Conservation (phyloP, 345 rosid species). For the Hibiscus mutabilis region DNA sequence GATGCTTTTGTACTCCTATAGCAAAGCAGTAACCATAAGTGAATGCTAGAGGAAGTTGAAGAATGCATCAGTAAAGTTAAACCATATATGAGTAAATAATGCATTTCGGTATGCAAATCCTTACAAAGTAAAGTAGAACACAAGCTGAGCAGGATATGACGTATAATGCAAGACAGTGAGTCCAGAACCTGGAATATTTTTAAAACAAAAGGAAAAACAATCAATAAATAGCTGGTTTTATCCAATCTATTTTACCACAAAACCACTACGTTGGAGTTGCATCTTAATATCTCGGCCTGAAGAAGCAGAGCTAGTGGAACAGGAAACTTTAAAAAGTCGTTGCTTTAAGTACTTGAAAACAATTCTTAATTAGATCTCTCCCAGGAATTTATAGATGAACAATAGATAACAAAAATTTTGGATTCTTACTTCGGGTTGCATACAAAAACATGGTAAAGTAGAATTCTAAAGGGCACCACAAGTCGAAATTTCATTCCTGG, state of each 20-base stretch:
- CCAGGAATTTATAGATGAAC: not conserved
- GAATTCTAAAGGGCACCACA: not conserved
- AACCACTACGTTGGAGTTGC: not conserved
- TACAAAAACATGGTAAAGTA: not conserved
- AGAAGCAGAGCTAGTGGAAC: not conserved
- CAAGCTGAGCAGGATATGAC: conserved; percentile 67
- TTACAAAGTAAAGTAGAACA: conserved; percentile 82
- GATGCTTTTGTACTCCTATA: conserved; percentile 73
- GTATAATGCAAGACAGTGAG: conserved; percentile 78
- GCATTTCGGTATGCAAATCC: conserved; percentile 23
- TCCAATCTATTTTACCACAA: conserved; percentile 5
- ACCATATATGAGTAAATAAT: conserved; percentile 6
- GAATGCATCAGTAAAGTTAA: not conserved
- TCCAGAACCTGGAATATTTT: conserved; percentile 70
- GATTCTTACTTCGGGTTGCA: not conserved
- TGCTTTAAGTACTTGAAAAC: not conserved
- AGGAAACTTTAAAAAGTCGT: not conserved
- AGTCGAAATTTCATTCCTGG: not conserved
- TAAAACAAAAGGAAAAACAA: conserved; percentile 1
- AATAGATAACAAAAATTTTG: not conserved
- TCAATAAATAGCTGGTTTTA: conserved; percentile 8
- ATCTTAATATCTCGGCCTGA: not conserved
- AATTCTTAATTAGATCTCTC: not conserved
- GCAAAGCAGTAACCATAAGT: conserved; percentile 10
- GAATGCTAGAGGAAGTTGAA: not conserved